Conservation (phyloP, 805 yeast genomes). For the Candida odintsovae region DNA sequence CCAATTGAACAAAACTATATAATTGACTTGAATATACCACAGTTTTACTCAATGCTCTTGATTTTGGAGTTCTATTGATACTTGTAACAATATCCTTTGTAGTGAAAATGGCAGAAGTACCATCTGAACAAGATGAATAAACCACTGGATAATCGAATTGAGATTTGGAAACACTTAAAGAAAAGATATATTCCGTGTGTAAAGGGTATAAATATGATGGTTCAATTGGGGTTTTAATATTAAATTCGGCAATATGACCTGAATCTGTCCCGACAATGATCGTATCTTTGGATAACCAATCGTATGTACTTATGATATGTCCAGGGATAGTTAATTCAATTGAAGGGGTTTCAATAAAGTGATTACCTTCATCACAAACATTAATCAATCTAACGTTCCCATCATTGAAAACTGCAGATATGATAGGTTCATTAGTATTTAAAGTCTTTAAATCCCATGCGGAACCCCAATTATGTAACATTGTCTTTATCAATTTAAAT, state of each 20-base stretch:
- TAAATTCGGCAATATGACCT: constrained; percentile 57
- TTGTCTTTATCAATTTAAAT: constrained; percentile 26
- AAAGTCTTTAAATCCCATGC: constrained; percentile 33
- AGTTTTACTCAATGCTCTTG: constrained; percentile 26
- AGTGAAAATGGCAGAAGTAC: constrained; percentile 32
- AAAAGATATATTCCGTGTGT: constrained; percentile 32
- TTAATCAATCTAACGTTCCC: constrained; percentile 49
- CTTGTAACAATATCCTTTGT: constrained; percentile 26
- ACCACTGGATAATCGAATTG: constrained; percentile 28
- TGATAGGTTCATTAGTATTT: constrained; percentile 35
- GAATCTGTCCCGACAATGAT: constrained; percentile 52
- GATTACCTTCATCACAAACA: constrained; percentile 16
- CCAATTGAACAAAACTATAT: constrained; percentile 34
- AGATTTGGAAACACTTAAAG: constrained; percentile 30
- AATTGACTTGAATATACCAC: constrained; percentile 28
- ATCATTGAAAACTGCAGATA: constrained; percentile 52
- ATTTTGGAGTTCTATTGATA: constrained; percentile 24
- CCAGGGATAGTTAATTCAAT: constrained; percentile 22
- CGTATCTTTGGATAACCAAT: constrained; percentile 33
- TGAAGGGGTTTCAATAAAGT: constrained; percentile 15
- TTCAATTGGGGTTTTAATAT: constrained; percentile 7
- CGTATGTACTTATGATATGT: constrained; percentile 39
- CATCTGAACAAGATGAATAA: constrained; percentile 36
- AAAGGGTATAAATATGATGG: constrained; percentile 36
- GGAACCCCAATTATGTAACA: constrained; percentile 40